Evolutionary conservation across 768 basidiomycete genomes (phyloP).

Genomic region (Paxillus involutus): DNA sequence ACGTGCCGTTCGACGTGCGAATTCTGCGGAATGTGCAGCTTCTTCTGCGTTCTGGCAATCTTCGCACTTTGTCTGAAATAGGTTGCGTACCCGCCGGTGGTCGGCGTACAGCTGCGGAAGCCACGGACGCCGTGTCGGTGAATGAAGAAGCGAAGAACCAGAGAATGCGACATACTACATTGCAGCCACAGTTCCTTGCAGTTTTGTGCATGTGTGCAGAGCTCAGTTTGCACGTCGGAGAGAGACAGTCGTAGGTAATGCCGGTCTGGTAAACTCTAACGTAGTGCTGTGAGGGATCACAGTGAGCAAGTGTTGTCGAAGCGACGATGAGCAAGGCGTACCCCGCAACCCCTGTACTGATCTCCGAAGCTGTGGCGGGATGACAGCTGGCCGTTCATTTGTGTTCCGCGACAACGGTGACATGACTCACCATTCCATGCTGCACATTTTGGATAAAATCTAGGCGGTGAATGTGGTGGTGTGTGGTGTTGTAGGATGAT

Average conservation of each 20-base stretch:
- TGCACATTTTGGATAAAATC: slow-evolving; percentile 44
- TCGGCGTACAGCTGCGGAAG: slow-evolving; percentile 40
- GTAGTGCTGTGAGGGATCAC: slow-evolving; percentile 50
- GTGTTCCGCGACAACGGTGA: slow-evolving; percentile 1
- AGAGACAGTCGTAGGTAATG: slow-evolving; percentile 53
- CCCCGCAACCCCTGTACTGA: slow-evolving; percentile 44
- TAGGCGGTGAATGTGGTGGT: background rate
- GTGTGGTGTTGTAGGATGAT: background rate
- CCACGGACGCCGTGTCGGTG: background rate
- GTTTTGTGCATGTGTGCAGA: slow-evolving; percentile 57
- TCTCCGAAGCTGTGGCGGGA: slow-evolving; percentile 34
- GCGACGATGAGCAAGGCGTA: slow-evolving; percentile 16
- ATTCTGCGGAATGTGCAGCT: slow-evolving; percentile 27
- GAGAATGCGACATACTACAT: slow-evolving; percentile 30
- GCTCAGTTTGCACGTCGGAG: slow-evolving; percentile 52
- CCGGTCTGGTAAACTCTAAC: slow-evolving; percentile 64
- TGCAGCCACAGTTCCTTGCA: slow-evolving; percentile 58
- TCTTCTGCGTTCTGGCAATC: slow-evolving; percentile 42
- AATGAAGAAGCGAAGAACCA: background rate
- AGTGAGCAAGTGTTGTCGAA: slow-evolving; percentile 3
- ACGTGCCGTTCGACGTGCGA: slow-evolving; percentile 29
- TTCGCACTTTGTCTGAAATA: slow-evolving; percentile 68
- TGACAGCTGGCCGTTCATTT: slow-evolving; percentile 8
- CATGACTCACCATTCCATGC: slow-evolving; percentile 51
- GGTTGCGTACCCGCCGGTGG: slow-evolving; percentile 56